phyloP scores from a whole-genome alignment of 257 asterid genomes.

The Ajuga chamaepitys region DNA sequence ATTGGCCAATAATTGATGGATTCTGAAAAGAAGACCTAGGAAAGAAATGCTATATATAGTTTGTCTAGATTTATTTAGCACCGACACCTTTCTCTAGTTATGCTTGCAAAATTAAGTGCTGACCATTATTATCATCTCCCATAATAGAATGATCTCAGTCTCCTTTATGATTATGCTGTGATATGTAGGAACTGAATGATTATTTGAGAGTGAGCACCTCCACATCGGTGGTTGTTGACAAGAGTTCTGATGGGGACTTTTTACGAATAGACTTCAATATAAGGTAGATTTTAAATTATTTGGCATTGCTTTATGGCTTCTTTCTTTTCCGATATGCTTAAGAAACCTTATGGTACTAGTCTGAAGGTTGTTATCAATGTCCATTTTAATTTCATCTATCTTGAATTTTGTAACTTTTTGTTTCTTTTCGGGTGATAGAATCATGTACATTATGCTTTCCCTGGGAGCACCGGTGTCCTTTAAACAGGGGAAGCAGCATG shows the following conservation, averaged over 20 bases:
- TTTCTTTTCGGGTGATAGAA: background rate
- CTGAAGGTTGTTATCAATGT: background rate
- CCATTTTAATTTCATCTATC: background rate
- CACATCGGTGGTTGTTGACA: slow-evolving; percentile 73
- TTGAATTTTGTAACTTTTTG: background rate
- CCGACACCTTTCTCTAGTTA: background rate
- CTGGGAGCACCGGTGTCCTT: too few relatives aligned
- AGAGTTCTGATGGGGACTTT: slow-evolving; percentile 86
- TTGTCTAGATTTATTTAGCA: background rate
- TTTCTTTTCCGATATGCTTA: slow-evolving; percentile 1
- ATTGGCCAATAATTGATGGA: background rate
- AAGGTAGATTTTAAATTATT: slow-evolving; percentile 40
- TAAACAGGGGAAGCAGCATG: too few relatives aligned
- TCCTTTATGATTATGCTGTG: slow-evolving; percentile 16
- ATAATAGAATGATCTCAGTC: background rate
- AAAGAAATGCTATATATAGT: background rate
- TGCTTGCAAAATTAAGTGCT: background rate
- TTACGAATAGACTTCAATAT: slow-evolving; percentile 82
- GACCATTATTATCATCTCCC: background rate
- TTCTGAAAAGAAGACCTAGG: background rate
- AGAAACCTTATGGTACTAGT: background rate
- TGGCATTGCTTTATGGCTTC: background rate
- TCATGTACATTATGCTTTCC: background rate
- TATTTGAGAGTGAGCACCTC: slow-evolving; percentile 65
- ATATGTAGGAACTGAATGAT: slow-evolving; percentile 68